Percentiles rank a stretch among this genome's conserved stretches.
phyloP scores from a whole-genome alignment of 2,329 filamentous ascomycete species.

The Dothiorella sarmentorum region DNA sequence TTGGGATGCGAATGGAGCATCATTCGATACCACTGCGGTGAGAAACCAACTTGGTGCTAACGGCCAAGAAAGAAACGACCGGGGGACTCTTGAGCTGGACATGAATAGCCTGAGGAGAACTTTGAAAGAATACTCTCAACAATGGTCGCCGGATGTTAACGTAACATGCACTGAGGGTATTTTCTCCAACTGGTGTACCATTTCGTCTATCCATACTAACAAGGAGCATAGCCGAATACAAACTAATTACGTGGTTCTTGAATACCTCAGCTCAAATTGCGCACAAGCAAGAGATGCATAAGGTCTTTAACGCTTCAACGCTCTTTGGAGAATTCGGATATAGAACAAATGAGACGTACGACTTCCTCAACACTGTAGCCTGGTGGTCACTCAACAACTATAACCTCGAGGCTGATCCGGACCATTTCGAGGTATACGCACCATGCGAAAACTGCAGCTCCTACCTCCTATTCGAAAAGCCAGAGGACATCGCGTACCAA shows the following conservation, averaged over 20 bases:
- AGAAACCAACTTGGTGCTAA: no score
- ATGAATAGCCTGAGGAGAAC: background rate
- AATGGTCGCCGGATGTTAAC: background rate
- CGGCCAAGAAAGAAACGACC: no score
- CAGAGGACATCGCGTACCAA: background rate
- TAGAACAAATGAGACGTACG: background rate
- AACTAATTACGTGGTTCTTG: background rate
- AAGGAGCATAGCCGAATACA: no score
- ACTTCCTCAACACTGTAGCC: background rate
- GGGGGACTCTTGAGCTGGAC: background rate
- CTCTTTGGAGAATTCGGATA: background rate
- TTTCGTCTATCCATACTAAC: no score
- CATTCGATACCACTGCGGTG: no score
- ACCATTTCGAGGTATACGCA: background rate
- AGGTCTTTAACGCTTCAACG: background rate
- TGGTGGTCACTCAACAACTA: background rate
- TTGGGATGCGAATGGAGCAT: no score
- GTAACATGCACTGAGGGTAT: no score
- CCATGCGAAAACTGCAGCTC: background rate
- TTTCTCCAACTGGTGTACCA: no score
- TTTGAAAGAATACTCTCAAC: background rate
- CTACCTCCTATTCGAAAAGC: background rate
- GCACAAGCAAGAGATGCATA: no score
- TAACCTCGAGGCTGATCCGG: background rate
- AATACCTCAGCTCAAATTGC: background rate